A percentile compares a stretch with the other conserved stretches of the same genome.
Conservation (phyloP, 768 basidiomycete species). For the Tulasnella calospora region DNA sequence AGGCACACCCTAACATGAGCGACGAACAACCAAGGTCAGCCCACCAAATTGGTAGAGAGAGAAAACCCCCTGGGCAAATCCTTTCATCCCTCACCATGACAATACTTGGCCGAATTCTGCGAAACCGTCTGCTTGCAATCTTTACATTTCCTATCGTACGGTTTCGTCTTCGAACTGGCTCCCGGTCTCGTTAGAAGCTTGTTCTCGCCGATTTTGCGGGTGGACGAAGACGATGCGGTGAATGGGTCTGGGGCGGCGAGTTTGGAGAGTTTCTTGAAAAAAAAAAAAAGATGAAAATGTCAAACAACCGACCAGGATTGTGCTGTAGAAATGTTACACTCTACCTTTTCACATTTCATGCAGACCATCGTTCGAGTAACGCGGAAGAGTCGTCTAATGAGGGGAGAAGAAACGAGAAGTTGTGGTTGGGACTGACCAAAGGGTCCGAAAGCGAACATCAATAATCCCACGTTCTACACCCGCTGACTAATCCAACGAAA, state of each 20-base stretch:
- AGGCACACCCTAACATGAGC: constrained; percentile 63
- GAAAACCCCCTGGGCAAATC: too few species aligned
- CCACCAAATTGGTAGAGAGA: too few species aligned
- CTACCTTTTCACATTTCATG: constrained; percentile 76
- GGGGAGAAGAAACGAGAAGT: background rate
- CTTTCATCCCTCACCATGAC: too few species aligned
- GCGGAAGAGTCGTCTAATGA: background rate
- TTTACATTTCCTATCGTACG: constrained; percentile 81
- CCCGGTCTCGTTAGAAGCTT: constrained; percentile 57
- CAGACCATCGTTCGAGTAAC: constrained; percentile 61
- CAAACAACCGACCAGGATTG: constrained; percentile 29
- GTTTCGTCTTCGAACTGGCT: constrained; percentile 73
- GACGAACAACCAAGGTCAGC: constrained; percentile 22
- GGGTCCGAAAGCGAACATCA: background rate
- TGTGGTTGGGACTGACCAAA: constrained; percentile 12
- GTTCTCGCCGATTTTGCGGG: constrained; percentile 81
- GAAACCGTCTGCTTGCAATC: constrained; percentile 80
- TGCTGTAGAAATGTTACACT: constrained; percentile 17
- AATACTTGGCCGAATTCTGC: constrained; percentile 84
- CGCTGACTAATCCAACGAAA: background rate
- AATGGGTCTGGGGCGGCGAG: constrained; percentile 88
- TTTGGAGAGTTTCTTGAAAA: constrained; percentile 75
- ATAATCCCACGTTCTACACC: background rate
- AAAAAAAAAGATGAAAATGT: background rate
- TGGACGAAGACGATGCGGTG: constrained; percentile 61